phyloP scores from a whole-genome alignment of 148 eudicot genomes.

The Rhododendron mucronatum region DNA sequence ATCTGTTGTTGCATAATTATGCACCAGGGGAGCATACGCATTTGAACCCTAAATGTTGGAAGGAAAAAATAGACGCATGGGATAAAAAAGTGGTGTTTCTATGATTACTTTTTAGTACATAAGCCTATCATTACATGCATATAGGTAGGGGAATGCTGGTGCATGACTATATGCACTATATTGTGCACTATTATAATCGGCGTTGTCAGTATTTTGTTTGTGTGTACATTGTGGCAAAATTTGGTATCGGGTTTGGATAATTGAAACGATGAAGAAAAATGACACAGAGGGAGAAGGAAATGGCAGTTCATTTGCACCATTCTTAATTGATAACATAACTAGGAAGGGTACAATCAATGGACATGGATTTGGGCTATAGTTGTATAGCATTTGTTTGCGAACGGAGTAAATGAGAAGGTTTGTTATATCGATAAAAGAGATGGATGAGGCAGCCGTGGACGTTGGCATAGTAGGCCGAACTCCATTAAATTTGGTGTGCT shows the following conservation, averaged over 20 bases:
- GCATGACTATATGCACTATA: background rate
- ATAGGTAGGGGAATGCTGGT: background rate
- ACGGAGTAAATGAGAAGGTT: background rate
- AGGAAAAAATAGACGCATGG: background rate
- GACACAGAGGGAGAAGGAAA: background rate
- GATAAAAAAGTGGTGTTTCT: background rate
- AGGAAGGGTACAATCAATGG: background rate
- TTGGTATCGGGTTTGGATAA: background rate
- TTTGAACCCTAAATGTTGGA: background rate
- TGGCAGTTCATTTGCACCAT: background rate
- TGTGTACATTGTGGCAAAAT: background rate
- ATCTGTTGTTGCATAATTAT: background rate
- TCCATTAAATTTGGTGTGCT: background rate
- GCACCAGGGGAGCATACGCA: too few relatives aligned
- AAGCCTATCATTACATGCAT: background rate
- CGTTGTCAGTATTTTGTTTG: background rate
- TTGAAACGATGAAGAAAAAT: background rate
- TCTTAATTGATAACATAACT: background rate
- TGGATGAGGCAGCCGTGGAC: background rate
- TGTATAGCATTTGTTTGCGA: background rate
- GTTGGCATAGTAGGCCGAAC: background rate
- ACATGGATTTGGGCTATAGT: background rate
- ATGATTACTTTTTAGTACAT: background rate
- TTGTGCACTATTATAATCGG: background rate
- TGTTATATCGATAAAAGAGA: background rate